Evolutionary conservation across 345 rosid genomes (phyloP), one percentile per base, ranked within the genome.

Genomic region (Sonneratia alba): DNA sequence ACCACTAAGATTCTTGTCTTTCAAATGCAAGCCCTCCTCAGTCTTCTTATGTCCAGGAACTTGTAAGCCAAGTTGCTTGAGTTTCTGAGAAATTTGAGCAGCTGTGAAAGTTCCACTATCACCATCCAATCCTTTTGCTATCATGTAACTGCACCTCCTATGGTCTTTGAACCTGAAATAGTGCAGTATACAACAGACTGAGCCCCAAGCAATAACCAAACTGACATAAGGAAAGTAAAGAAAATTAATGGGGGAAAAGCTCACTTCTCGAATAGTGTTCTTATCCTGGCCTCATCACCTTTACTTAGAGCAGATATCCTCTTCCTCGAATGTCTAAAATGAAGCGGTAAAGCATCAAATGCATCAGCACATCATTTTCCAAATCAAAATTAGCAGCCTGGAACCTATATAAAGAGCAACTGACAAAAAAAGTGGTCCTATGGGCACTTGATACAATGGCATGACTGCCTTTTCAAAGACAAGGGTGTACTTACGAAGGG

Each of bases 21-120:
- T 82, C 78, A 83, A 70, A 75, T 73, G 79, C 82, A 78, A 72
- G 75, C 72, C 69, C 27, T 74, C 83, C 78, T 86, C 32, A 53
- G 84, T 73, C 70, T 53, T 83, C 79, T 83, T 85, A 68, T 72
- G 73, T 67, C 40, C 77, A 66, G 87, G 86, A 75, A 77, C 79
- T 72, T 24, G 77, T 64, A 94, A 76, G 64, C 96, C 97, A 42
- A 95, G 93, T 84, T 92, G 96, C 83, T 87, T 91, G 63, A 94
- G 85, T 75, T 86, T 86, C 70, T 89, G 88, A 47, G 96, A 83
- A 77, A 95, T 76, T 80, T 95, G 96, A 22, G 92, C 90, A 77
- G 90, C 81, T 22, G 96, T 85, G 72, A 83, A 84, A 45, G 67
- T 72, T 62, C 66, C 66, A 62, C 78, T 82, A 71, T 83, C 91